phyloP scores from a whole-genome alignment of 139 green algal species.

The Chlamydomonas sp. region DNA sequence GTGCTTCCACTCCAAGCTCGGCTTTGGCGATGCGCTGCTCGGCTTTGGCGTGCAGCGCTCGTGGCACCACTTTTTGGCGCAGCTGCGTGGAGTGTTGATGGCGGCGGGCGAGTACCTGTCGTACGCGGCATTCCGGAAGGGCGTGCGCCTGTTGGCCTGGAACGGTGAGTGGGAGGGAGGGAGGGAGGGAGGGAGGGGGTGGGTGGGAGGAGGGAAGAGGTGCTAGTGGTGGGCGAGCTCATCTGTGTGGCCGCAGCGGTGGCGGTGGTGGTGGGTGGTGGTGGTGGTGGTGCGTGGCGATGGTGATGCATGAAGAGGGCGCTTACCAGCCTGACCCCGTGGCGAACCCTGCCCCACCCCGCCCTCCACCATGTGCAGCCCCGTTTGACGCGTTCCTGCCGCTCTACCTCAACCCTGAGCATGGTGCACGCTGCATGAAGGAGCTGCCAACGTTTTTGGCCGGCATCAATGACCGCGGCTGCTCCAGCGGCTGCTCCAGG shows the following conservation, averaged over 20 bases:
- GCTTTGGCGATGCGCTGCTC: background rate
- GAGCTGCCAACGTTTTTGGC: slow-evolving; percentile 8
- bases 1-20: background rate
- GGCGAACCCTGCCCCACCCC: too few relatives aligned
- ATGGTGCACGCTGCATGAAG: background rate
- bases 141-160: slow-evolving; percentile 23
- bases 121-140: slow-evolving; percentile 3
- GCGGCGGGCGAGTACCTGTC: slow-evolving; percentile 16
- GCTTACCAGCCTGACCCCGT: too few relatives aligned
- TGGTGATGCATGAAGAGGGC: too few relatives aligned
- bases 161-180: too few relatives aligned
- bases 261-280: too few relatives aligned
- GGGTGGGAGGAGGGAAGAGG: too few relatives aligned
- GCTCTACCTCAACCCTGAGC: slow-evolving; percentile 22
- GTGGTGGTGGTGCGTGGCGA: too few relatives aligned
- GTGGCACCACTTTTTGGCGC: background rate
- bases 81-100: slow-evolving; percentile 3
- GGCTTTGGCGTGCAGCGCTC: too few relatives aligned
- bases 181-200: too few relatives aligned
- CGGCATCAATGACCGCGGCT: background rate
- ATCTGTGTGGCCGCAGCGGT: too few relatives aligned
- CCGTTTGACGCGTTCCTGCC: slow-evolving; percentile 28
- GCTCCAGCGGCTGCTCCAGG: background rate
- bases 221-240: too few relatives aligned
- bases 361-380: too few relatives aligned